phyloP scores from a whole-genome alignment of 2,329 filamentous ascomycete species.

The Herpotrichia juniperi region DNA sequence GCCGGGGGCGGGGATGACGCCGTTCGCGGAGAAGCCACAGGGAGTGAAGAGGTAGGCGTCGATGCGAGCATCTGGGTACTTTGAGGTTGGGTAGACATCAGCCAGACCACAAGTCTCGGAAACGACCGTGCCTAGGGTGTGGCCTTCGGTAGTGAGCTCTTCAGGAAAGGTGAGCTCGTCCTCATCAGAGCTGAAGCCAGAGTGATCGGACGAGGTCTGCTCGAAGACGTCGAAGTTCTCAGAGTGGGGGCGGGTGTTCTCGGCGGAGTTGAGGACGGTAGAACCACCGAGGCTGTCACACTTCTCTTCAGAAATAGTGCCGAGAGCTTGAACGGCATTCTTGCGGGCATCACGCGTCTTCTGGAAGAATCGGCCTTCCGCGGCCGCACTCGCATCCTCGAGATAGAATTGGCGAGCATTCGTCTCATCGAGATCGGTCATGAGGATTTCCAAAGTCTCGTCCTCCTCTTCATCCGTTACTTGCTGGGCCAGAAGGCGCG shows the following conservation, averaged over 20 bases:
- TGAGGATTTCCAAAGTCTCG: constrained; percentile 75
- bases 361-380: constrained; percentile 76
- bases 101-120: constrained; percentile 88
- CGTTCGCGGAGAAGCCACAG: constrained; percentile 97
- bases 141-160: constrained; percentile 87
- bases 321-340: constrained; percentile 64
- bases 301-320: constrained; percentile 62
- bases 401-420: constrained; percentile 74
- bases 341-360: constrained; percentile 69
- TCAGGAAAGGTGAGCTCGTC: constrained; percentile 67
- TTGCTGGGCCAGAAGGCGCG: constrained; percentile 56
- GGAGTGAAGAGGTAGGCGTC: constrained; percentile 97
- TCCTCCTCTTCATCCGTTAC: constrained; percentile 63
- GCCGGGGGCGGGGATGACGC: constrained; percentile 80
- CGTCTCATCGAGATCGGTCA: constrained; percentile 71
- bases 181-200: constrained; percentile 62
- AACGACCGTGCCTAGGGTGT: constrained; percentile 89
- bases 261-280: constrained; percentile 46
- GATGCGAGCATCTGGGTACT: constrained; percentile 90
- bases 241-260: constrained; percentile 46
- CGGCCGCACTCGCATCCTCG: constrained; percentile 86
- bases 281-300: constrained; percentile 43
- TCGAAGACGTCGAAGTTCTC: constrained; percentile 80
- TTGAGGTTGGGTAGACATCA: constrained; percentile 82
- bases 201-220: constrained; percentile 70